Evolutionary conservation across 306 rosid genomes (phyloP).

Genomic region (Quercus gilva): DNA sequence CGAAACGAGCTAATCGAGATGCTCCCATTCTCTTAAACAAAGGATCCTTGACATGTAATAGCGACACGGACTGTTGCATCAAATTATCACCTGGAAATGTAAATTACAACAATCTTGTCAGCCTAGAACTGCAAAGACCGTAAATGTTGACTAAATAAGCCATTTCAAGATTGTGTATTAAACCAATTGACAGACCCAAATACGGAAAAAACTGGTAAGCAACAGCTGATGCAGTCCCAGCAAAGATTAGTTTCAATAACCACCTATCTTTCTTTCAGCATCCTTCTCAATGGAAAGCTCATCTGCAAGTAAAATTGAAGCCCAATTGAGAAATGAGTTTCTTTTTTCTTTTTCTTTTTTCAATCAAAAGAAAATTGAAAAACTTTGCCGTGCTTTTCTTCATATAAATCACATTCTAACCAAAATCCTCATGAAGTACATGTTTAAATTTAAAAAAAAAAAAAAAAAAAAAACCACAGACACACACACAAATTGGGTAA

Average conservation of each 20-base stretch:
- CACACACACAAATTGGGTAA: too few species aligned
- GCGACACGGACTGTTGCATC: slow-evolving; percentile 85
- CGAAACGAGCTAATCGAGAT: slow-evolving; percentile 81
- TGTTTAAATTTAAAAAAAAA: too few species aligned
- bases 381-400: background rate
- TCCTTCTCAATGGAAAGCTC: slow-evolving; percentile 62
- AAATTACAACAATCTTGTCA: slow-evolving; percentile 19
- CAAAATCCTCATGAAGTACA: background rate
- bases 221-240: slow-evolving; percentile 58
- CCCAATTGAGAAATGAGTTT: background rate
- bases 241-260: slow-evolving; percentile 75
- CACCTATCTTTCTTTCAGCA: slow-evolving; percentile 81
- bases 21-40: slow-evolving; percentile 95
- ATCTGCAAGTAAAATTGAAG: slow-evolving; percentile 47
- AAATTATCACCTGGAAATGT: slow-evolving; percentile 72
- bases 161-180: background rate
- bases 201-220: slow-evolving; percentile 90
- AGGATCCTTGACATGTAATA: slow-evolving; percentile 88
- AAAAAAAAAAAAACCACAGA: too few species aligned
- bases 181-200: slow-evolving; percentile 49
- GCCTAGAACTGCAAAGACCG: slow-evolving; percentile 12
- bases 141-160: slow-evolving; percentile 2
- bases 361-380: background rate
- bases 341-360: background rate
- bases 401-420: background rate